These are phyloP conservation scores for Talaromyces proteolyticus DNA, from an alignment of 495 filamentous ascomycete species.

Conservation along the genomic window DNA sequence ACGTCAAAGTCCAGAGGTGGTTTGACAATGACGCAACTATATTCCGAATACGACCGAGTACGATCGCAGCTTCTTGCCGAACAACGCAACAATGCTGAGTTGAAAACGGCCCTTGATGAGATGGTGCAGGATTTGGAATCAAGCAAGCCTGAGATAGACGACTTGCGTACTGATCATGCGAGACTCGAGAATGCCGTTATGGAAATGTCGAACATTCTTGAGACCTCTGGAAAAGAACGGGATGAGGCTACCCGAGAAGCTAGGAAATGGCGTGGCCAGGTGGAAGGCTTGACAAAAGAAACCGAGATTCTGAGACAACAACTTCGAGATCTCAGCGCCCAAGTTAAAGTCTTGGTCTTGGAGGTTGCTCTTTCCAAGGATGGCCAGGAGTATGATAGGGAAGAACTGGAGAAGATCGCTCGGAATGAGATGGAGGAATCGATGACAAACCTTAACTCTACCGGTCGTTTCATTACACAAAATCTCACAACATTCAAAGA, in stretches of 20 bases:
- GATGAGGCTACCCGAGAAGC: conserved; percentile 53
- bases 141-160: conserved; percentile 55
- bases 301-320: conserved; percentile 76
- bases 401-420: conserved; percentile 68
- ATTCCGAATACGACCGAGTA: conserved; percentile 57
- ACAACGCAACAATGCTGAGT: conserved; percentile 61
- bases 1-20: conserved; percentile 49
- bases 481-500: conserved; percentile 78
- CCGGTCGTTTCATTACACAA: conserved; percentile 79
- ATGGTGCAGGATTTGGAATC: conserved; percentile 60
- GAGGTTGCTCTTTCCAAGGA: conserved; percentile 75
- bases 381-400: conserved; percentile 63
- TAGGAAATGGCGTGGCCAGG: conserved; percentile 67
- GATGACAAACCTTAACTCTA: conserved; percentile 59
- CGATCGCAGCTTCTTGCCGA: conserved; percentile 57
- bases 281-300: conserved; percentile 65
- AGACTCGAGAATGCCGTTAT: conserved; percentile 60
- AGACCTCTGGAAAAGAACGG: conserved; percentile 47
- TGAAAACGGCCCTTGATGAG: conserved; percentile 71
- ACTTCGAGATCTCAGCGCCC: conserved; percentile 82
- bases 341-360: conserved; percentile 81
- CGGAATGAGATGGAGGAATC: conserved; percentile 56
- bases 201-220: conserved; percentile 69
- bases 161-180: conserved; percentile 49
- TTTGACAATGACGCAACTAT: conserved; percentile 62